Evolutionary conservation across 148 eudicot genomes (phyloP).

Genomic region (Polygonum maritimum): DNA sequence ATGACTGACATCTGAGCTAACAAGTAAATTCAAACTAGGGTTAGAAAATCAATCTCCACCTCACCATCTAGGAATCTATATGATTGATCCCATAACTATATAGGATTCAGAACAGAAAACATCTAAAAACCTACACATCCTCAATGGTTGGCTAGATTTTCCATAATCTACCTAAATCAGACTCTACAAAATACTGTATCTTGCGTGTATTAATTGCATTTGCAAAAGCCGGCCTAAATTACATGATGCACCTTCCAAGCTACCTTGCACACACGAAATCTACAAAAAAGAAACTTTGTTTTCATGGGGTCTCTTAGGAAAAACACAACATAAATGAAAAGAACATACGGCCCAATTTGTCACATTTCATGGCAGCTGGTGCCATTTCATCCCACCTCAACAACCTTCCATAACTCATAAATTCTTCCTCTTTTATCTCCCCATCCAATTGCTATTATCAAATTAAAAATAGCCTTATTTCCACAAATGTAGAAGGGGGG

Average conservation of each 20-base stretch:
- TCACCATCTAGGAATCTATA: not conserved
- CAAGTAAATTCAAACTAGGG: not conserved
- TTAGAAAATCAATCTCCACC: not conserved
- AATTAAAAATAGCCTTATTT: not conserved
- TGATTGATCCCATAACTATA: not conserved
- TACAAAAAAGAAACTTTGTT: not conserved
- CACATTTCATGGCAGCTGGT: not conserved
- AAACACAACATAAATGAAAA: not conserved
- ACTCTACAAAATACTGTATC: not conserved
- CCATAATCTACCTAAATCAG: not conserved
- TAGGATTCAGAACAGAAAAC: not conserved
- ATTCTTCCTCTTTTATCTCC: not conserved
- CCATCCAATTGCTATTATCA: not conserved
- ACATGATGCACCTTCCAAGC: conserved; percentile 1
- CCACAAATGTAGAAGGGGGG: not conserved
- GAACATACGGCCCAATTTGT: not conserved
- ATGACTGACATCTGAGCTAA: not conserved
- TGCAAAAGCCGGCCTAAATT: not conserved
- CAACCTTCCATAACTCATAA: conserved; percentile 3
- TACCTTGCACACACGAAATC: not conserved
- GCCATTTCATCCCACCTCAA: not conserved
- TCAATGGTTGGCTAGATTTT: not conserved
- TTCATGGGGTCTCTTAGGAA: not conserved
- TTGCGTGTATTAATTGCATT: not conserved
- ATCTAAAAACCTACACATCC: not conserved